phyloP scores from a whole-genome alignment of 129 eudicot genomes.

The Erigeron canadensis region DNA sequence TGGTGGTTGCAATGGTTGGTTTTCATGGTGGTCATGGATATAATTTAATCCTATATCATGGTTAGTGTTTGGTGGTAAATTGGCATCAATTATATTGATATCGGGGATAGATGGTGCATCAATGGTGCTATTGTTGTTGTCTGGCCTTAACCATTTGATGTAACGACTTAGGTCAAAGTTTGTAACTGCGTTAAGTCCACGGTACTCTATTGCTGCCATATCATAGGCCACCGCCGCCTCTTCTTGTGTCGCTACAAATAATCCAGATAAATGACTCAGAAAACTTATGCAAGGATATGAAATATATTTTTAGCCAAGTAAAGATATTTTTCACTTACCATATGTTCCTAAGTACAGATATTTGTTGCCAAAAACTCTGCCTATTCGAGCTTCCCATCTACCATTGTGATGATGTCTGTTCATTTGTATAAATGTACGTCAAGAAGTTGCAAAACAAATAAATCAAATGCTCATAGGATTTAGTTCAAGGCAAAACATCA shows the following conservation, averaged over 20 bases:
- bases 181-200: conserved; percentile 85
- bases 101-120: conserved; percentile 30
- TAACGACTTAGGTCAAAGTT: conserved; percentile 85
- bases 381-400: conserved; percentile 87
- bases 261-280: background rate
- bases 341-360: conserved; percentile 83
- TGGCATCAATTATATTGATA: conserved; percentile 24
- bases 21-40: conserved; percentile 22
- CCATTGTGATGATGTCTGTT: conserved; percentile 80
- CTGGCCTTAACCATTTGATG: conserved; percentile 80
- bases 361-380: conserved; percentile 77
- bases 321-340: conserved; percentile 31
- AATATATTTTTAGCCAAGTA: background rate
- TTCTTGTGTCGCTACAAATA: conserved; percentile 81
- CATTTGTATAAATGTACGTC: background rate
- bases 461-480: too few species aligned
- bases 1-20: conserved; percentile 12
- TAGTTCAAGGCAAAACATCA: too few species aligned
- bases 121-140: conserved; percentile 28
- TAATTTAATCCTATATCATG: conserved; percentile 30
- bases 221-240: conserved; percentile 91
- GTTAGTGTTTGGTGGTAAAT: conserved; percentile 26
- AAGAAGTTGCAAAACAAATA: too few species aligned
- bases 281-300: background rate
- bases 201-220: conserved; percentile 86